Evolutionary conservation across 1,284 basidiomycete genomes (phyloP).

Genomic region (Ceratobasidium sp.): DNA sequence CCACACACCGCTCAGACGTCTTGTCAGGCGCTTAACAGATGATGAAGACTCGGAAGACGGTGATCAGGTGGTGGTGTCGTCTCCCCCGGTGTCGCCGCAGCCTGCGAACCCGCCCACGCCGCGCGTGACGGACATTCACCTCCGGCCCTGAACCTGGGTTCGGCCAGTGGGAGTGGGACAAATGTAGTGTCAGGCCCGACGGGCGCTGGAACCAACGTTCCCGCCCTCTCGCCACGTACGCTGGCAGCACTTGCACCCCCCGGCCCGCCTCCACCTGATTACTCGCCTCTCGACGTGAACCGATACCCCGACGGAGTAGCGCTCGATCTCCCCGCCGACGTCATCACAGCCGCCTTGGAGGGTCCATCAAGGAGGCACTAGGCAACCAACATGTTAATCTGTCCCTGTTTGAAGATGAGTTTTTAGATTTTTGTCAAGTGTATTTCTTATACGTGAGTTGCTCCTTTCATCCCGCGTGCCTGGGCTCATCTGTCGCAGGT

Average conservation of each 20-base stretch:
- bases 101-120: conserved; percentile 74
- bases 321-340: conserved; percentile 80
- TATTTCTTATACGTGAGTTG: conserved; percentile 34
- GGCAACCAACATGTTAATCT: background rate
- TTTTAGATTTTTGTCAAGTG: conserved; percentile 12
- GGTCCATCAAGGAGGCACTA: conserved; percentile 51
- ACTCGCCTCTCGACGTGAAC: conserved; percentile 80
- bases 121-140: conserved; percentile 75
- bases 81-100: conserved; percentile 42
- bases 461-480: background rate
- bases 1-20: conserved; percentile 55
- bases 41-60: conserved; percentile 22
- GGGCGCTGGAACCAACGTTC: background rate
- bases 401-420: conserved; percentile 12
- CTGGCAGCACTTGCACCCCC: conserved; percentile 40
- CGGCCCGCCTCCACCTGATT: conserved; percentile 64
- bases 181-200: background rate
- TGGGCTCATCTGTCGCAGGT: background rate
- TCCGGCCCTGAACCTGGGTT: conserved; percentile 60
- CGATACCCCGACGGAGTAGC: conserved; percentile 81
- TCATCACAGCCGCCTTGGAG: conserved; percentile 79
- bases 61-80: conserved; percentile 37
- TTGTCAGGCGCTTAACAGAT: background rate
- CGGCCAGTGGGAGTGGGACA: conserved; percentile 3
- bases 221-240: conserved; percentile 48